Base-by-base conservation (phyloP, 176 grass and related monocot species). In the Cymbopogon citratus region DNA sequence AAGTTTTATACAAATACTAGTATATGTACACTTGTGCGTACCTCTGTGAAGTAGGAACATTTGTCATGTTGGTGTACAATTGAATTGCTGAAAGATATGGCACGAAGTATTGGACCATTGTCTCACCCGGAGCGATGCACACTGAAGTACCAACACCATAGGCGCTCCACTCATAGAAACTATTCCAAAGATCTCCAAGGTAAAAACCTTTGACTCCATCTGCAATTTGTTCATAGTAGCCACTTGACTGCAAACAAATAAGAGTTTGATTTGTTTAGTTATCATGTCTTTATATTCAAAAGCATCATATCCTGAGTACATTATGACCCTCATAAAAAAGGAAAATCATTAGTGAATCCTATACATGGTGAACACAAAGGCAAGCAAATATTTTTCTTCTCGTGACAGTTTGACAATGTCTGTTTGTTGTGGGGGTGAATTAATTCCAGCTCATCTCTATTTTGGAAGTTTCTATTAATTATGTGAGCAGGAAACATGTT, bases 61-160 rank as follows among this genome's bases (percentile, higher is more conserved):
- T 45, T 74, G 21, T 62, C 19, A 33, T 51, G 28, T 77, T 74
- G 74, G 82, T 81, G 46, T 91, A 91, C 49, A 97, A 27, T 36
- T 97, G 86, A 75, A 97, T 91, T 56, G 84, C 86, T 13, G 91
- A 97, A 82, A 97, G 88, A 63, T 91, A 93, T 7, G 90, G 94
- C 36, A 89, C 94, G 63, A 91, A 97, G 77, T 89, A 97, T 74
- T 97, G 93, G 41, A 83, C 67, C 46, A 91, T 14, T 15, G 18
- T 80, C 34, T 92, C 76, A 27, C 56, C 44, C 0, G 46, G 66
- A 60, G 77, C 52, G 1, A 92, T 81, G 57, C 48, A 64, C 31
- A 97, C 56, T 7, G 69, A 48, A 71, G 84, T 83, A 45, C 88
- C 83, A 38, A 87, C 86, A 74, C 93, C 90, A 65, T 70, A 97